These are phyloP conservation scores for Lentinula novae-zelandiae DNA, from an alignment of 1,284 basidiomycete species.

Conservation along the genomic window DNA sequence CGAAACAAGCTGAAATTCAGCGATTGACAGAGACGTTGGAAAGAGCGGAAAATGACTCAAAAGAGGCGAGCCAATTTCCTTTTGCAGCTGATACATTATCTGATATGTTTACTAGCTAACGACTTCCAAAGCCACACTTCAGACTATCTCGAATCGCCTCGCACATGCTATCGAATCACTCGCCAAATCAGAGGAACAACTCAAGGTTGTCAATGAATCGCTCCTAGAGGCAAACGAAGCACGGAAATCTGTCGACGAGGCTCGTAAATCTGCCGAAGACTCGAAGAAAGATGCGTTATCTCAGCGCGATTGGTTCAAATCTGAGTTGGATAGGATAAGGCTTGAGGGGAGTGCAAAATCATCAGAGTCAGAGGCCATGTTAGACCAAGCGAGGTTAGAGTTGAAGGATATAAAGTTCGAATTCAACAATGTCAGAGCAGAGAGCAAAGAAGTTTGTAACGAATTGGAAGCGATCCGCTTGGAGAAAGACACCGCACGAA, in stretches of 20 bases:
- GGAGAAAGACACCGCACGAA: slow-evolving; percentile 26
- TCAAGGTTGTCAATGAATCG: background rate
- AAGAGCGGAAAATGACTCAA: background rate
- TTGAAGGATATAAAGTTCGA: background rate
- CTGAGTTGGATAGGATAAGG: background rate
- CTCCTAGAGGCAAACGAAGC: background rate
- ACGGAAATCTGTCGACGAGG: background rate
- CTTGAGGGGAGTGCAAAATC: background rate
- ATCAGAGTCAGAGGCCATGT: background rate
- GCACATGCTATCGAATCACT: background rate
- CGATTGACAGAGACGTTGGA: background rate
- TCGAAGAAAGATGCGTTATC: background rate
- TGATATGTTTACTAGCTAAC: background rate
- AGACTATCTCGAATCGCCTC: background rate
- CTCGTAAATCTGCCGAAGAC: background rate
- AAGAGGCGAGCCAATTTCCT: background rate
- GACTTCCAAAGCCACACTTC: background rate
- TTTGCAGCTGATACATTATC: background rate
- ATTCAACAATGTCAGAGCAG: background rate
- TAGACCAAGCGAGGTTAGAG: background rate
- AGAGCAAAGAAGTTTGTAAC: background rate
- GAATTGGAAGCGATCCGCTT: background rate
- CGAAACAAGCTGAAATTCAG: background rate
- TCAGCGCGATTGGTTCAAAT: background rate
- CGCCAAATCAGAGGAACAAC: background rate